phyloP scores from a whole-genome alignment of 164 flowering plant genomes.

The Taxillus chinensis region DNA sequence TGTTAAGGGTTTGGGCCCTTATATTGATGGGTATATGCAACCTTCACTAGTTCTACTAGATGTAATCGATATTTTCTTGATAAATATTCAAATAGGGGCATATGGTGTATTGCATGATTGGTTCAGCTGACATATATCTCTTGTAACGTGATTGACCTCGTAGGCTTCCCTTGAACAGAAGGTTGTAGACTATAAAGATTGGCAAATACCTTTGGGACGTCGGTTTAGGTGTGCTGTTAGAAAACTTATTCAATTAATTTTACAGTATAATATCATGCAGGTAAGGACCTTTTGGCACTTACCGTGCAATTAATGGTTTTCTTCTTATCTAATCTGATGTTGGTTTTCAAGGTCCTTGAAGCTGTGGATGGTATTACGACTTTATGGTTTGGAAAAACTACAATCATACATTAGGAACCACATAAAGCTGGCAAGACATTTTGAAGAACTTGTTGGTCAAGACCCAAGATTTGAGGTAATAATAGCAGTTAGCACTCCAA shows the following conservation, averaged over 20 bases:
- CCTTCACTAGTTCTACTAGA: too few relatives aligned
- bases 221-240: constrained; percentile 56
- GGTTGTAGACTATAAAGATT: constrained; percentile 89
- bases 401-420: constrained; percentile 78
- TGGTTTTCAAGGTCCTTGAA: constrained; percentile 59
- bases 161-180: constrained; percentile 69
- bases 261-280: neutral
- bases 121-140: too few relatives aligned
- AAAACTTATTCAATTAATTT: neutral
- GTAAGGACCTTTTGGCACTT: neutral
- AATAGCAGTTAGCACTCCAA: too few relatives aligned
- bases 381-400: constrained; percentile 78
- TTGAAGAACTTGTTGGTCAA: constrained; percentile 61
- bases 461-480: constrained; percentile 84
- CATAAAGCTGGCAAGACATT: constrained; percentile 56
- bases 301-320: too few relatives aligned
- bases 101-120: too few relatives aligned
- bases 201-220: constrained; percentile 97
- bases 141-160: constrained; percentile 6
- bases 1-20: too few relatives aligned
- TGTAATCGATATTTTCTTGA: too few relatives aligned
- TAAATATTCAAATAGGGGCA: too few relatives aligned
- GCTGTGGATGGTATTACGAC: constrained; percentile 87
- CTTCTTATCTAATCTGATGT: neutral
- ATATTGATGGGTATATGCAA: too few relatives aligned